Percentiles rank a stretch among this genome's conserved stretches.
Evolutionary conservation across 2,329 filamentous ascomycete genomes (phyloP).

Genomic region (Emericellopsis cladophorae): DNA sequence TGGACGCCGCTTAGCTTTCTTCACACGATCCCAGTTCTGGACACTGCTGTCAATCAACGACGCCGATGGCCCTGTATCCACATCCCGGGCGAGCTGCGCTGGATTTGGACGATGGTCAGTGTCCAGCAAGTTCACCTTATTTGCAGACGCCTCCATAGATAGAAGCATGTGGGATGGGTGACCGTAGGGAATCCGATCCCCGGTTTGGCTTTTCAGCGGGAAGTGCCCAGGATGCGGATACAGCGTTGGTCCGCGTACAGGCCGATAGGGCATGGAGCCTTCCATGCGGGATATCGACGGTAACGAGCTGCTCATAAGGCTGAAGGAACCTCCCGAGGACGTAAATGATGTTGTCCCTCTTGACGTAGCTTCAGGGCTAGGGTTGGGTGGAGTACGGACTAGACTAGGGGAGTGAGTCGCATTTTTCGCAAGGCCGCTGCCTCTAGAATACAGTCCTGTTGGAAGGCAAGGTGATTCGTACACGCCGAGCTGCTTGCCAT

Average conservation of each 20-base stretch:
- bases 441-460: conserved; percentile 14
- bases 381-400: conserved; percentile 1
- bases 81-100: no score
- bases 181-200: background rate
- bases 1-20: background rate
- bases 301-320: background rate
- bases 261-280: background rate
- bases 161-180: background rate
- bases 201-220: background rate
- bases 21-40: background rate
- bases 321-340: background rate
- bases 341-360: background rate
- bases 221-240: background rate
- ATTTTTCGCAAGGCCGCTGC: conserved; percentile 28
- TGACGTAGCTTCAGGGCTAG: background rate
- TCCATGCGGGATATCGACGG: background rate
- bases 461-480: conserved; percentile 26
- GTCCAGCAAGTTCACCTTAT: background rate
- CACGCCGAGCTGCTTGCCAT: conserved; percentile 31
- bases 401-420: conserved; percentile 2
- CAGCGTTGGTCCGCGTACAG: background rate
- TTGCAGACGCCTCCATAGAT: background rate
- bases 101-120: no score
- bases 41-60: background rate
- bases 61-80: no score